Percentiles rank a stretch among this genome's conserved stretches.
Evolutionary conservation across 2,329 filamentous ascomycete genomes (phyloP).

Genomic region (Lachnellula hyalina): DNA sequence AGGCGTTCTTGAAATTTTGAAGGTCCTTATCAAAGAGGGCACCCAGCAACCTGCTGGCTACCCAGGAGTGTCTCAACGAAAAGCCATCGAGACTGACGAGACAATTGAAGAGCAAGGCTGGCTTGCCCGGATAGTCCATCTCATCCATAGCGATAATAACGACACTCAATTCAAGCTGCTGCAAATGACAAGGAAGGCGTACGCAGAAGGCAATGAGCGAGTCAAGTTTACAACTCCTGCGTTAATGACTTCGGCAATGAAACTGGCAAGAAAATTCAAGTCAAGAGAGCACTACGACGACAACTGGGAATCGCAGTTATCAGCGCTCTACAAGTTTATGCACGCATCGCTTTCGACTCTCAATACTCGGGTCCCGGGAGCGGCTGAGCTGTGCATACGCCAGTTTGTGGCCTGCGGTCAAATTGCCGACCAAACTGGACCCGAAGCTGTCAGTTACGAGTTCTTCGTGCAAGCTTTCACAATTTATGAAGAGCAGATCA

Average conservation of each 20-base stretch:
- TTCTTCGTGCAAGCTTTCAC: conserved; percentile 98
- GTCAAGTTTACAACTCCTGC: conserved; percentile 95
- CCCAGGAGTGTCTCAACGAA: conserved; percentile 71
- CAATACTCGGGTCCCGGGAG: conserved; percentile 77
- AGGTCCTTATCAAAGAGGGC: conserved; percentile 90
- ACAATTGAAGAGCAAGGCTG: conserved; percentile 97
- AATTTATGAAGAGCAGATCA: conserved; percentile 93
- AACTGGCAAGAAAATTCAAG: conserved; percentile 85
- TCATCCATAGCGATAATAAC: conserved; percentile 78
- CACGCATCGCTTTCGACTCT: conserved; percentile 82
- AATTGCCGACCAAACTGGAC: conserved; percentile 82
- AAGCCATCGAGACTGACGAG: conserved; percentile 85
- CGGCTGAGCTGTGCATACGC: conserved; percentile 81
- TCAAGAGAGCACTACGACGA: conserved; percentile 80
- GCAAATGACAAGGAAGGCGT: conserved; percentile 81
- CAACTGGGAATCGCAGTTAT: conserved; percentile 68
- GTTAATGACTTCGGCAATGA: conserved; percentile 82
- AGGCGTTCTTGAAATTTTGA: conserved; percentile 80
- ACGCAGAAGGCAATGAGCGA: conserved; percentile 86
- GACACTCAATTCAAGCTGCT: conserved; percentile 92
- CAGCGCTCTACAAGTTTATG: conserved; percentile 90
- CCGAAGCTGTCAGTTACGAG: conserved; percentile 95
- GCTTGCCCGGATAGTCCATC: conserved; percentile 86
- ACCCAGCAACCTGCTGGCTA: conserved; percentile 80
- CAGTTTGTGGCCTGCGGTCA: conserved; percentile 90